Base-by-base conservation (phyloP, 1,284 basidiomycete species). In the Uromyces viciae-fabae region DNA sequence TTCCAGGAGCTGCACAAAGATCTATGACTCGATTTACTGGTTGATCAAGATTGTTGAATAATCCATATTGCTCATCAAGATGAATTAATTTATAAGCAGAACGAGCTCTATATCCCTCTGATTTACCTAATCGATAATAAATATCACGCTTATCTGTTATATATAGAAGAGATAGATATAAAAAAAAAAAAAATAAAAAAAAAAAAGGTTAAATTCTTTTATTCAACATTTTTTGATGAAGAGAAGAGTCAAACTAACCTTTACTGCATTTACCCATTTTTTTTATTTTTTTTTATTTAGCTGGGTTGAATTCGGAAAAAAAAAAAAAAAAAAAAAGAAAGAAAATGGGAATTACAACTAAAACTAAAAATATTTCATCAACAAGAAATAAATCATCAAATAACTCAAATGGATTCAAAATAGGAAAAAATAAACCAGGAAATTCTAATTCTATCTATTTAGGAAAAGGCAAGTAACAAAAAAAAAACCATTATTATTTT, bases 1-100 rank as follows among this genome's bases (percentile, higher is more conserved):
- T 86, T 0, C 88, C 88, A 0, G 89, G 89, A 0, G 89, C 89
- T 0, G 89, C 89, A 84, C 89, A 90, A 3, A 90, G 86, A 82
- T 90, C 89, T 7, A 89, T 88, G 0, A 88, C 88, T 1, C 87
- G 86, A 22, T 84, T 82, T 3, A 88, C 87, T 0, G 85, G 85
- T 0, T 84, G 84, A 77, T 89, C 88, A 17, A 89, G 85, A 82
- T 87, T 86, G 77, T 46, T 80, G 31, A 80, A 73, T 22, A 80
- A 28, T n/a, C 68, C 56, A 81, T 88, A 90, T 81, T 89, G 88
- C 82, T 90, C 89, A 68, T 89, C 88, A 68, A 87, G 82, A 74
- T 87, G 87, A 5, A 87, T 82, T 2, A 87, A 85, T 84, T 90
- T 90, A 85, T 88, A 90, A 0, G 89, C 89, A 17, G 89, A 90